Evolutionary conservation across 805 yeast genomes (phyloP).

Genomic region (Candida michaelii): DNA sequence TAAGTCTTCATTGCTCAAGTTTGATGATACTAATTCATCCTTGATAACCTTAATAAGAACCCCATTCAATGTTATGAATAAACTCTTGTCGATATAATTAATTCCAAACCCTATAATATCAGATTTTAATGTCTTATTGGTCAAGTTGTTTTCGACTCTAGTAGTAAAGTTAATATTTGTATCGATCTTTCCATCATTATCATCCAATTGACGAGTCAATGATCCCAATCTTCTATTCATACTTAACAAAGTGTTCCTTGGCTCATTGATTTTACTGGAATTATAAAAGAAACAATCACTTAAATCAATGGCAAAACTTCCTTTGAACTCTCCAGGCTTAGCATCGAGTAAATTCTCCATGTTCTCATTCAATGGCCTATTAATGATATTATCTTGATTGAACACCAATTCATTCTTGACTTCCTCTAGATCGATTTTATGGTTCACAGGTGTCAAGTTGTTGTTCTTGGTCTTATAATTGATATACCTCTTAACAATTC

Average conservation of each 20-base stretch:
- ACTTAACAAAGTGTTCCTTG: conserved; percentile 31
- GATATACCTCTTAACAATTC: conserved; percentile 31
- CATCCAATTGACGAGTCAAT: conserved; percentile 26
- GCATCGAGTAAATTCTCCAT: conserved; percentile 26
- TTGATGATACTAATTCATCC: conserved; percentile 24
- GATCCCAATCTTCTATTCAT: conserved; percentile 38
- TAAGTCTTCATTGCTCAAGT: conserved; percentile 21
- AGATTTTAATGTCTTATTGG: conserved; percentile 17
- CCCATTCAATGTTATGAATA: conserved; percentile 85
- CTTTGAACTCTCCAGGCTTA: conserved; percentile 42
- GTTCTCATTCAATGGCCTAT: conserved; percentile 17
- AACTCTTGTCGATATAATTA: conserved; percentile 58
- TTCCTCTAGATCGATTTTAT: conserved; percentile 28
- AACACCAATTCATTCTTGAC: conserved; percentile 28
- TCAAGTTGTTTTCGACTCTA: conserved; percentile 2
- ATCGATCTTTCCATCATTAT: conserved; percentile 32
- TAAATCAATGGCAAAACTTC: conserved; percentile 42
- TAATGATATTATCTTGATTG: conserved; percentile 17
- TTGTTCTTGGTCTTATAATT: conserved; percentile 20
- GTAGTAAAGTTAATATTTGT: conserved; percentile 38
- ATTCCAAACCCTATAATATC: conserved; percentile 86
- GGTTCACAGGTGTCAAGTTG: conserved; percentile 7
- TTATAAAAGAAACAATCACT: conserved; percentile 41
- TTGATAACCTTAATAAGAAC: conserved; percentile 35
- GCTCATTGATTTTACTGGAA: conserved; percentile 32